Evolutionary conservation across 108 stramenopile genomes (phyloP).

Genomic region (Asterionellopsis glacialis): DNA sequence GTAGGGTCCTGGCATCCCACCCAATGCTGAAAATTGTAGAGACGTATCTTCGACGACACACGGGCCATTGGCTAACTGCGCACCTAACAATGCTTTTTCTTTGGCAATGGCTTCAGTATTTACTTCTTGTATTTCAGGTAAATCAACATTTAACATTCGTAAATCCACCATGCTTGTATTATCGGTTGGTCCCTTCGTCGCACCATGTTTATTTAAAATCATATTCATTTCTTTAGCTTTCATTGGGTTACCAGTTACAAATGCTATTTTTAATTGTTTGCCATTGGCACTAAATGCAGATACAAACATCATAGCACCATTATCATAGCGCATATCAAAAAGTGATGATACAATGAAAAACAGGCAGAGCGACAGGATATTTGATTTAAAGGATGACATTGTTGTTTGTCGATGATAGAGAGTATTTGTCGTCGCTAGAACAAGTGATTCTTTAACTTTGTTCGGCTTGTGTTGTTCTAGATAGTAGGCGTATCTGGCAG

Average conservation of each 20-base stretch:
- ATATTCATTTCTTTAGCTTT: conserved; percentile 70
- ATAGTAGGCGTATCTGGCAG: too few relatives aligned
- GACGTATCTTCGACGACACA: conserved; percentile 96
- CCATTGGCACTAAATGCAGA: too few relatives aligned
- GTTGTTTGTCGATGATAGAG: too few relatives aligned
- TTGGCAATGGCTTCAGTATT: conserved; percentile 82
- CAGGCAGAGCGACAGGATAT: too few relatives aligned
- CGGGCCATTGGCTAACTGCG: conserved; percentile 81
- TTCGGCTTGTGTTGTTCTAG: too few relatives aligned
- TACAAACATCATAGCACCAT: too few relatives aligned
- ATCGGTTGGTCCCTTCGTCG: conserved; percentile 29
- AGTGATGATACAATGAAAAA: too few relatives aligned
- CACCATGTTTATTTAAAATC: conserved; percentile 57
- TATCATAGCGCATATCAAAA: too few relatives aligned
- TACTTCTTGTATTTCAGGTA: conserved; percentile 90
- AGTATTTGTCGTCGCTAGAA: too few relatives aligned
- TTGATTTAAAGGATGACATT: too few relatives aligned
- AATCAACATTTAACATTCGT: conserved; percentile 69
- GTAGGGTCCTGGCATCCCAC: conserved; percentile 98
- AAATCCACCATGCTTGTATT: conserved; percentile 54
- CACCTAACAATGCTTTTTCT: conserved; percentile 81
- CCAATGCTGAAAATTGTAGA: conserved; percentile 92
- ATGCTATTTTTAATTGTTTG: conserved; percentile 64
- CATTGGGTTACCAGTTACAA: conserved; percentile 85
- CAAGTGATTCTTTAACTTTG: too few relatives aligned